Conservation (phyloP, 768 basidiomycete species). For the Crepidotus variabilis region DNA sequence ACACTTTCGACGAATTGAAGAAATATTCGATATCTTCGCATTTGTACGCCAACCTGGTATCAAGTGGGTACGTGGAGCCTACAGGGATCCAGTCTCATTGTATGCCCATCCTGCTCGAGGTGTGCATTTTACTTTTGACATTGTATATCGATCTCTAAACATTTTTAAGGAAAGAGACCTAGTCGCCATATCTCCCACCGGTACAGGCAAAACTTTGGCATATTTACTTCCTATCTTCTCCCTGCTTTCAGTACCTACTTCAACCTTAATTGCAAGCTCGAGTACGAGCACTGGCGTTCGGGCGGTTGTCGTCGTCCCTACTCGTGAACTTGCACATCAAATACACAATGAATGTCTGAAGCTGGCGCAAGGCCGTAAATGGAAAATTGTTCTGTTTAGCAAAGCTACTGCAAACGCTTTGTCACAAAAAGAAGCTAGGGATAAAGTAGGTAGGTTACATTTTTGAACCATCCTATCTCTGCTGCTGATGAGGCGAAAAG, state of each 20-base stretch:
- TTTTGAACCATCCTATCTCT: neutral
- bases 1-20: conserved; percentile 58
- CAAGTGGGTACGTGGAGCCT: conserved; percentile 60
- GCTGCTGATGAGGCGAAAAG: conserved; percentile 33
- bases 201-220: conserved; percentile 93
- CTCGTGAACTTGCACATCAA: conserved; percentile 93
- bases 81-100: conserved; percentile 82
- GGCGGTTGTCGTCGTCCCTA: conserved; percentile 84
- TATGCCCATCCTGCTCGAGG: conserved; percentile 78
- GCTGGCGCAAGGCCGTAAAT: conserved; percentile 75
- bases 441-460: conserved; percentile 68
- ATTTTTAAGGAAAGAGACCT: conserved; percentile 68
- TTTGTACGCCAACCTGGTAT: conserved; percentile 59
- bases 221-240: conserved; percentile 85
- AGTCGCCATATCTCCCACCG: conserved; percentile 94
- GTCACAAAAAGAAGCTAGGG: conserved; percentile 63
- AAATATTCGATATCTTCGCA: conserved; percentile 57
- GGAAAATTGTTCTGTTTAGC: conserved; percentile 79
- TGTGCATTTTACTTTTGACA: conserved; percentile 24
- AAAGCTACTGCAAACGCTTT: conserved; percentile 88
- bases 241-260: conserved; percentile 45
- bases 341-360: conserved; percentile 90
- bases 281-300: conserved; percentile 58
- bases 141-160: conserved; percentile 5
- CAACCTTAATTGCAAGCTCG: conserved; percentile 39